phyloP scores from a whole-genome alignment of 1,284 basidiomycete genomes.

The Tylopilus sp. region DNA sequence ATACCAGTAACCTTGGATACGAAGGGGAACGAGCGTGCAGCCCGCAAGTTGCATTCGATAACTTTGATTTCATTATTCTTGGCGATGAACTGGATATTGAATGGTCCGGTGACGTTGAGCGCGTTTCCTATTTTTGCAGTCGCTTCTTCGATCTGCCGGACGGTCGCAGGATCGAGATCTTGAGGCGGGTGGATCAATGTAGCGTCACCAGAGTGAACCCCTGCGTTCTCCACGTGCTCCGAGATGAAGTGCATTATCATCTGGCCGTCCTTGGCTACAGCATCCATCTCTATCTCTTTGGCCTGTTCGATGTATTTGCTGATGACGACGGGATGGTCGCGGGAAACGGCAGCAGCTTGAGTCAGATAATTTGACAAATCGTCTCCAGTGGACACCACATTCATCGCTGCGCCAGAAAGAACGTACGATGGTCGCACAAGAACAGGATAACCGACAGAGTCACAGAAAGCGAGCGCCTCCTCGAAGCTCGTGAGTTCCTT shows the following conservation, averaged over 20 bases:
- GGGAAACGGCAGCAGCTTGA: slow-evolving; percentile 95
- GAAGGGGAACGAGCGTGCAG: slow-evolving; percentile 98
- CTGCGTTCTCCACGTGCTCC: slow-evolving; percentile 99
- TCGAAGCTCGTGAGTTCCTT: slow-evolving; percentile 93
- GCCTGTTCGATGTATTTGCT: slow-evolving; percentile 99
- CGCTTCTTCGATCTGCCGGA: slow-evolving; percentile 93
- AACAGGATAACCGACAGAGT: slow-evolving; percentile 91
- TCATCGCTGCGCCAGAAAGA: slow-evolving; percentile 98
- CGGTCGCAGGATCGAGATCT: slow-evolving; percentile 95
- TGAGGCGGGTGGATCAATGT: slow-evolving; percentile 98
- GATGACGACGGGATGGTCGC: slow-evolving; percentile 97
- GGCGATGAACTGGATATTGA: slow-evolving; percentile 99
- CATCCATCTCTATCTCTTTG: slow-evolving; percentile 99
- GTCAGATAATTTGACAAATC: slow-evolving; percentile 91
- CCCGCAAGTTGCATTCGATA: slow-evolving; percentile 98
- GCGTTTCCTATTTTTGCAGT: slow-evolving; percentile 97
- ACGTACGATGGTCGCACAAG: slow-evolving; percentile 98
- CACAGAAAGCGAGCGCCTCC: slow-evolving; percentile 86
- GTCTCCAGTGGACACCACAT: slow-evolving; percentile 92
- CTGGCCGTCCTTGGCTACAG: slow-evolving; percentile 94
- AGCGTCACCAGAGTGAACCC: slow-evolving; percentile 82
- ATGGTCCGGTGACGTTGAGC: slow-evolving; percentile 98
- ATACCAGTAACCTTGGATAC: slow-evolving; percentile 98
- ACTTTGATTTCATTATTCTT: slow-evolving; percentile 99
- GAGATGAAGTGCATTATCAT: slow-evolving; percentile 99